A percentile compares a stretch with the other conserved stretches of the same genome.
Conservation (phyloP, 306 rosid species). For the Fragaria iinumae region DNA sequence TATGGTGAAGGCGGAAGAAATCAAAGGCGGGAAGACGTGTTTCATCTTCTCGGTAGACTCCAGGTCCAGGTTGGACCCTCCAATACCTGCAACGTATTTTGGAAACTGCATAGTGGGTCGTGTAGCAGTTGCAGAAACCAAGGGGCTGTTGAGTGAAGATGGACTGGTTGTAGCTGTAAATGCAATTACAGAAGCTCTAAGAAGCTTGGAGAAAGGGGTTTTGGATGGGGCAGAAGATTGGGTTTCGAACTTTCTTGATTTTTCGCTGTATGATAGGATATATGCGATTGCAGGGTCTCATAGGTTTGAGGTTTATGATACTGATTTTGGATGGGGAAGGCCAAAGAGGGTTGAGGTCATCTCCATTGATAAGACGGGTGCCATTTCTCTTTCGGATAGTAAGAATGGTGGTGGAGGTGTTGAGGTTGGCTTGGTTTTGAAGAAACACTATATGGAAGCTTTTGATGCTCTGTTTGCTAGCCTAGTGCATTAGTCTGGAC, state of each 20-base stretch:
- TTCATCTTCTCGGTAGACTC: not conserved
- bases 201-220: slow-evolving; percentile 6
- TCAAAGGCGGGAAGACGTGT: not conserved
- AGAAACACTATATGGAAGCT: slow-evolving; percentile 7
- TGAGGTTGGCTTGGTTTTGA: slow-evolving; percentile 25
- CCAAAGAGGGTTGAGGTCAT: slow-evolving; percentile 29
- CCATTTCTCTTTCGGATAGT: not conserved
- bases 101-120: slow-evolving; percentile 24
- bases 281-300: slow-evolving; percentile 23
- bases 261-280: not conserved
- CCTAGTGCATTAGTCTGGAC: not conserved
- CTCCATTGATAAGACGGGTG: slow-evolving; percentile 3
- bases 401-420: slow-evolving; percentile 27
- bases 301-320: slow-evolving; percentile 21
- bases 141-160: slow-evolving; percentile 16
- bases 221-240: slow-evolving; percentile 10
- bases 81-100: slow-evolving; percentile 12
- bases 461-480: slow-evolving; percentile 9
- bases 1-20: slow-evolving; percentile 14
- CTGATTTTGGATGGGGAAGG: slow-evolving; percentile 51
- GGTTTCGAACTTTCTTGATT: not conserved
- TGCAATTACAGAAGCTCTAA: slow-evolving; percentile 11
- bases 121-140: not conserved
- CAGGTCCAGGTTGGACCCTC: slow-evolving; percentile 20
- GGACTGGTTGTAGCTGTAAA: slow-evolving; percentile 8